Evolutionary conservation across 441 rosid species (phyloP), one percentile per base, ranked within the genome.

Genomic region (Gossypium lobatum): DNA sequence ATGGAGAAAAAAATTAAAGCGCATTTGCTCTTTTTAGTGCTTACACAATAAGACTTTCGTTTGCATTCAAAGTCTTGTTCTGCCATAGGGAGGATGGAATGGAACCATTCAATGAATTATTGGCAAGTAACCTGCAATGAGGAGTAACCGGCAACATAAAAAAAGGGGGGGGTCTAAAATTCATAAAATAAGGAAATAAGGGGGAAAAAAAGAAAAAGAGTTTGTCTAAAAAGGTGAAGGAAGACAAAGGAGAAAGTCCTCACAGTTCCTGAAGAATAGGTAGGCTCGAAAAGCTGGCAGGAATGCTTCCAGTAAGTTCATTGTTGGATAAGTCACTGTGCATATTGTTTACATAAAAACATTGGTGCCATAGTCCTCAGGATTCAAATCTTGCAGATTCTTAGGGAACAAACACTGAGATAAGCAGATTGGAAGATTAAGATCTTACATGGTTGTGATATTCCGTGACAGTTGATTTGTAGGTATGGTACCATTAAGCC

Each of bases 381-480:
- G 72, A 52, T 69, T 52, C 59, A 69, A 69, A 69, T 52, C 16
- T 68, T 6, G 52, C n/a, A 16, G 34, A 26, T 57, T 48, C 39
- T 45, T 48, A n/a, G 25, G 20, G 31, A 42, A 14, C 48, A 75
- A 77, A 57, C 66, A 71, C 57, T 42, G 52, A 17, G 67, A 75
- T 20, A 73, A 13, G 48, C 5, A 39, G 53, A 66, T 66, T 42
- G 65, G 42, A 69, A 75, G 73, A 74, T 59, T 52, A 10, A 82
- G 76, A 76, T 28, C 88, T 84, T 90, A 95, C 99, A 95, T 87
- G 60, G 98, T 93, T 76, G 97, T 95, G 78, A 95, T 88, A 74
- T 80, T 81, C 48, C 78, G 83, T 26, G 97, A 83, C 79, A 93
- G 96, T 81, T 76, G 85, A 71, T 81, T 72, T 61, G 82, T 10